A percentile compares a stretch with the other conserved stretches of the same genome.
Evolutionary conservation across 371 early-diverging fungal genomes (phyloP).

Genomic region (Mortierella sp.): DNA sequence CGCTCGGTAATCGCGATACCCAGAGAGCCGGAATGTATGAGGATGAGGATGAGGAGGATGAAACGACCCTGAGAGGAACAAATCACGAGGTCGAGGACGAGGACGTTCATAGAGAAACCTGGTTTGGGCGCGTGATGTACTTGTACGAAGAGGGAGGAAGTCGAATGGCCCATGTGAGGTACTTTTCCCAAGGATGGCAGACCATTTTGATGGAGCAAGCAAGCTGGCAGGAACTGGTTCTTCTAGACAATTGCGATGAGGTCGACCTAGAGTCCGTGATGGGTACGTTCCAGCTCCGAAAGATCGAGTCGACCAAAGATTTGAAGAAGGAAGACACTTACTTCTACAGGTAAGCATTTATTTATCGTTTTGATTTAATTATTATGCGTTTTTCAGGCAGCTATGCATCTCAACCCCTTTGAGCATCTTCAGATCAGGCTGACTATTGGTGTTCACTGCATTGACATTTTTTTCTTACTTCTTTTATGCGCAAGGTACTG

Average conservation of each 20-base stretch:
- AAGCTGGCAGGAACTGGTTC: slow-evolving; percentile 62
- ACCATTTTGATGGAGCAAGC: slow-evolving; percentile 67
- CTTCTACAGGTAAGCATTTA: neutral
- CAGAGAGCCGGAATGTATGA: neutral
- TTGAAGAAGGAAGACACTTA: neutral
- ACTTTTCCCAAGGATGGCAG: slow-evolving; percentile 55
- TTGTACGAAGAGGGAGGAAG: neutral
- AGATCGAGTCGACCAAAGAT: neutral
- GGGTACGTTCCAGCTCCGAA: neutral
- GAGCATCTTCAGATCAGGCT: neutral
- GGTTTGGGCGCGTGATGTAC: slow-evolving; percentile 4
- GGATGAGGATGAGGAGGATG: neutral
- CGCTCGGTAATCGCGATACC: neutral
- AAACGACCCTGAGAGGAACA: neutral
- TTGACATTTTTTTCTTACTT: neutral
- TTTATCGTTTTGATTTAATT: neutral
- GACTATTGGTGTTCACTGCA: neutral
- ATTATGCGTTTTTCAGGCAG: neutral
- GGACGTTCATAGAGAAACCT: neutral
- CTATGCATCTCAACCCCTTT: neutral
- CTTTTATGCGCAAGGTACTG: neutral
- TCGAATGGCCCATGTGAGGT: slow-evolving; percentile 10
- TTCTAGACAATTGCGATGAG: slow-evolving; percentile 62
- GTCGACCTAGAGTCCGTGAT: neutral
- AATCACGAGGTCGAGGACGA: neutral